Base-by-base conservation (phyloP, 495 filamentous ascomycete genomes). In the Opeltia flavorubescens region DNA sequence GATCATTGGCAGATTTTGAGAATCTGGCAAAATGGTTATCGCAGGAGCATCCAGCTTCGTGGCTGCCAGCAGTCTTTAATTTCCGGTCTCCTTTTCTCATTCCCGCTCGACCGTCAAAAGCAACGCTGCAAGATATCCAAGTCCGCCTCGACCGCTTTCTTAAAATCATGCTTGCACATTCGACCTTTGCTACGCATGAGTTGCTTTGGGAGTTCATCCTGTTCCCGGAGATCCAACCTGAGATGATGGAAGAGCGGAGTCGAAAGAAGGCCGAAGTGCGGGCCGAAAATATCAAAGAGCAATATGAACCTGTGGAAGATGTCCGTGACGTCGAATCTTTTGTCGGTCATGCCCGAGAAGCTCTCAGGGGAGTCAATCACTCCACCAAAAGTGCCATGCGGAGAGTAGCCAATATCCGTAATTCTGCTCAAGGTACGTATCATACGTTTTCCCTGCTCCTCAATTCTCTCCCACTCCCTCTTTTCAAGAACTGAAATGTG, bases 131-230 rank as follows among this genome's bases (percentile, higher is more conserved):
- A 49, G 87, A 95, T 58, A 82, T 87, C 25, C 93, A 96, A 61
- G 64, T 89, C 38, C 81, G 82, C 25, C 77, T 94, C 6, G 87
- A 96, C 63, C 76, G 75, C 28, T 94, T 95, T 55, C 64, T 99
- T 47, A 82, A 83, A 38, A 83, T 87, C 6, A 71, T 99, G 20
- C 69, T 99, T 27, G 68, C 76, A 0, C 93, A 99, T 57, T 83
- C 93, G 2, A 95, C 91, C 4, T 96, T 99, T 60, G 78, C 86
- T 1, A 95, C 85, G 0, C 93, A 96, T 58, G 93, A 99, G 66
- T 84, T 95, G 73, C 69, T 99, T 5, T 99, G 93, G 93, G 93
- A 99, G 55, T 99, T 99, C 65, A 94, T 99, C 62, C 75, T 99
- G 2, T 89, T 96, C 13, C 93, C 93, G 1, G 93, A 99, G 47